Evolutionary conservation across 208 protist species (phyloP).

Genomic region (Crithidia brevicula): DNA sequence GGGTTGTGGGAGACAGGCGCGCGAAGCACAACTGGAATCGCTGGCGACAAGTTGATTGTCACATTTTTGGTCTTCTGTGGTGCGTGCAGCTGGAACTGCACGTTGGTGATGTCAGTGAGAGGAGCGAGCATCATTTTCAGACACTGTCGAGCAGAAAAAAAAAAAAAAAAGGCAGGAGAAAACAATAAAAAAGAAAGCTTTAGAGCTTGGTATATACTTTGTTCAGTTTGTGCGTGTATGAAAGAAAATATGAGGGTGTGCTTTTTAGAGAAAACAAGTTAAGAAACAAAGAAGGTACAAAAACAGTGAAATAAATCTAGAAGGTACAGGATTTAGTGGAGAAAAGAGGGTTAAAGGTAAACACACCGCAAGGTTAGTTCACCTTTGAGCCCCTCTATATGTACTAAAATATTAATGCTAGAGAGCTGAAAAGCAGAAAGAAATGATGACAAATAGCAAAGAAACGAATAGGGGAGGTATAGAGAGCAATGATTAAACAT

Average conservation of each 20-base stretch:
- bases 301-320: constrained; percentile 15
- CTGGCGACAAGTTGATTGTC: not conserved
- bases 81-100: constrained; percentile 33
- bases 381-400: constrained; percentile 1
- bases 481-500: no score
- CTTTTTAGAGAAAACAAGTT: not conserved
- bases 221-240: constrained; percentile 11
- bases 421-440: not conserved
- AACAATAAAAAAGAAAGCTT: constrained; percentile 30
- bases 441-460: no score
- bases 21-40: not conserved
- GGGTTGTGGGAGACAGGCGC: constrained; percentile 54
- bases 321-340: constrained; percentile 11
- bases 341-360: not conserved
- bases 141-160: constrained; percentile 9
- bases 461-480: no score
- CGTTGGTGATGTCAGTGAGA: constrained; percentile 81
- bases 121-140: constrained; percentile 29
- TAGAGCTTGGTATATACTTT: not conserved
- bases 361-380: constrained; percentile 1
- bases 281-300: constrained; percentile 13
- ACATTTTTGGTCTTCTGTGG: constrained; percentile 19
- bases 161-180: constrained; percentile 16
- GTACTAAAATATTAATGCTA: not conserved
- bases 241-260: constrained; percentile 3